Conservation (phyloP, 495 filamentous ascomycete species). For the Hyaloscypha bicolor region DNA sequence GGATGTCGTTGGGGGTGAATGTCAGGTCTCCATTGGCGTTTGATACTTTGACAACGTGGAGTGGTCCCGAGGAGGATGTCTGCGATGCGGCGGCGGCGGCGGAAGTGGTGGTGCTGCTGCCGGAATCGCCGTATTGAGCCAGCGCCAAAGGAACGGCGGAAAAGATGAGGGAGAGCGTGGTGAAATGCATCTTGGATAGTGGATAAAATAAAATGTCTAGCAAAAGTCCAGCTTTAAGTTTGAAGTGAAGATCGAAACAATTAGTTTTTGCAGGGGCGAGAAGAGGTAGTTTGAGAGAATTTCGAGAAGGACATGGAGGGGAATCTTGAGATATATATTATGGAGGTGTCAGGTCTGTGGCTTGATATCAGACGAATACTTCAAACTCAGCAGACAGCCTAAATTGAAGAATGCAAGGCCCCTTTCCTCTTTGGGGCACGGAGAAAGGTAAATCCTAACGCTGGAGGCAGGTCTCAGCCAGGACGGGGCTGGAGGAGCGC, state of each 20-base stretch:
- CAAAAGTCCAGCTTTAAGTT: neutral
- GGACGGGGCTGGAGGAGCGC: neutral
- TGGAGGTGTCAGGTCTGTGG: neutral
- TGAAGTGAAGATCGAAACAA: neutral
- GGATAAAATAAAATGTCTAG: neutral
- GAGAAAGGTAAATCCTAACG: no score
- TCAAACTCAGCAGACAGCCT: neutral
- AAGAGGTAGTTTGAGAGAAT: neutral
- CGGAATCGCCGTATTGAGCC: conserved; percentile 5
- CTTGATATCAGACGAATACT: neutral
- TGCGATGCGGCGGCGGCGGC: neutral
- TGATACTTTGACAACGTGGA: conserved; percentile 51
- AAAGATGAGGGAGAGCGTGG: conserved; percentile 5
- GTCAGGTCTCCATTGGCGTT: conserved; percentile 43
- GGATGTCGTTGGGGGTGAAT: conserved; percentile 55
- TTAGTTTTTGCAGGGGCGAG: neutral
- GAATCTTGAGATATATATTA: neutral
- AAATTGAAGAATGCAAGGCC: neutral
- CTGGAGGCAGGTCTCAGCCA: neutral
- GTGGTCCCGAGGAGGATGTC: conserved; percentile 31
- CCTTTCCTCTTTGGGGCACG: neutral
- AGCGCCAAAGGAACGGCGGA: conserved; percentile 6
- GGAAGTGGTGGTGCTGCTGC: neutral
- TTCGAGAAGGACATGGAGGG: neutral
- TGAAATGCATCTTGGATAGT: conserved; percentile 15